phyloP scores from a whole-genome alignment of 2,329 filamentous ascomycete species.

The Alternaria rosae region DNA sequence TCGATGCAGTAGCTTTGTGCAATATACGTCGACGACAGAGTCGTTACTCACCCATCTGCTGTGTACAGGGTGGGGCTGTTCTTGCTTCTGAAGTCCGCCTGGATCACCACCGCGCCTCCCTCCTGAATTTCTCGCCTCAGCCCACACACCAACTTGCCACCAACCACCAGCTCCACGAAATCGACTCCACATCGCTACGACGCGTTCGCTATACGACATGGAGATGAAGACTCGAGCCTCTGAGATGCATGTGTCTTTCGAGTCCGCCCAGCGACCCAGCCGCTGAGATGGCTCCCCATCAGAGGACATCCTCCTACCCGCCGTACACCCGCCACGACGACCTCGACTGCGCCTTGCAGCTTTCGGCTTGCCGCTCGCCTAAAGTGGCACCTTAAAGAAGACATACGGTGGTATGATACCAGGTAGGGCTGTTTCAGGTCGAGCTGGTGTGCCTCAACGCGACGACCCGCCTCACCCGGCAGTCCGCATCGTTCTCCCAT shows the following conservation, averaged over 20 bases:
- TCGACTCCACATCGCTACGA: not conserved
- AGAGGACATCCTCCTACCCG: not conserved
- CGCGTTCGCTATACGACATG: not conserved
- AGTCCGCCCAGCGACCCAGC: conserved; percentile 2
- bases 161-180: not conserved
- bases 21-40: not conserved
- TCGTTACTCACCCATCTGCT: not conserved
- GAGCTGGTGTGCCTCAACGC: not conserved
- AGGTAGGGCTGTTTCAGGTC: not conserved
- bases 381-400: not conserved
- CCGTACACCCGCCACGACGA: not conserved
- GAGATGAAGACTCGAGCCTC: not conserved
- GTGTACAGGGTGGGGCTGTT: not conserved
- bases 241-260: not conserved
- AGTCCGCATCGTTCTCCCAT: not conserved
- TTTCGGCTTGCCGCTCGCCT: not conserved
- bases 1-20: not conserved
- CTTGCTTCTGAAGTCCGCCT: not conserved
- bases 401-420: not conserved
- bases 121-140: conserved; percentile 7
- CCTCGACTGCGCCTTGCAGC: not conserved
- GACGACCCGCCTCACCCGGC: not conserved
- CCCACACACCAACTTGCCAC: not conserved
- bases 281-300: not conserved
- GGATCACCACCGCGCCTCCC: not conserved